Evolutionary conservation across 2,329 filamentous ascomycete species (phyloP), one percentile per base, ranked within the genome.

Genomic region (Coniosporium tulheliwenetii): DNA sequence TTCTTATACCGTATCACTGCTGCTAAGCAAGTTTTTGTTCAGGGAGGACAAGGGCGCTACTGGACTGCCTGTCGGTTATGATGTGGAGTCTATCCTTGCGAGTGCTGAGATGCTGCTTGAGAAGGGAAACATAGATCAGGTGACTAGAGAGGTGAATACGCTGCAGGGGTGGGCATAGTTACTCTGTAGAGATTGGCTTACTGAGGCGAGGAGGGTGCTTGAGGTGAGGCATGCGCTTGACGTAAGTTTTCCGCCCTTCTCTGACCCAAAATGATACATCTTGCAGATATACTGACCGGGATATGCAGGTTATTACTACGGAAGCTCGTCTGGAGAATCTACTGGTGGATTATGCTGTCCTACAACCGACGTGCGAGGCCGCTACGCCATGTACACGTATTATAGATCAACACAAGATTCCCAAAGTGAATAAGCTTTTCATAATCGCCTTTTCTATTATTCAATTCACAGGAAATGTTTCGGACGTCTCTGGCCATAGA

Each of bases 221-320:
- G 91, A 98, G 66, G 91, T 96, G 48, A 80, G 84, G 64, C 91
- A 98, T 66, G 91, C 91, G 54, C 71, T 98, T 53, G 91, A 98
- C 63, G 91, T 94, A 63, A 77, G 79, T 73, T 7, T 26, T 26
- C 19, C 7, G 3, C 47, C 44, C 30, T 39, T 39, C 10, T 12
- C 15, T 4, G n/a, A 4, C 3, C 29, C 41, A 33, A 31, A 33
- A 36, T 12, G 14, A 40, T 30, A 36, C 32, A 38, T 41, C 8
- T 37, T 29, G 13, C 34, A 1, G 35, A 39, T 39, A 15, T 13
- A 38, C 31, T 39, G 37, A 30, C 39, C n/a, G 19, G 7, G 19
- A 26, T 42, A 39, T 36, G 39, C 51, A 87, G 83, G 79, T 93
- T 43, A 93, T 94, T 64, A 79, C 85, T 50, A 84, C 86, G 5